Conservation (phyloP, 306 rosid species). For the Luffa acutangula region DNA sequence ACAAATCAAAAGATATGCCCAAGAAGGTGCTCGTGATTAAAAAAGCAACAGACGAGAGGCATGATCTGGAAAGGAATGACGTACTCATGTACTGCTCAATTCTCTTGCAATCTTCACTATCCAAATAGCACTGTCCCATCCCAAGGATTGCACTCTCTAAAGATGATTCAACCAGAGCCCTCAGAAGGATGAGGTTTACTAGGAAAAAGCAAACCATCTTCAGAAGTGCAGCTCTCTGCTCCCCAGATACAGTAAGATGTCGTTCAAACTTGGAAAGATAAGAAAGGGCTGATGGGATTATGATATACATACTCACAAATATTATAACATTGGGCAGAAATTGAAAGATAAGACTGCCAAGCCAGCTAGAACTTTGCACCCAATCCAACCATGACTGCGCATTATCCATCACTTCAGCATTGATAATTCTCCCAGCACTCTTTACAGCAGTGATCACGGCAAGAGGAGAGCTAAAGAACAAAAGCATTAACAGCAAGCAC, state of each 20-base stretch:
- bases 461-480: constrained; percentile 94
- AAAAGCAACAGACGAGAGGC: constrained; percentile 94
- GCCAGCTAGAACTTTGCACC: constrained; percentile 92
- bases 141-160: constrained; percentile 64
- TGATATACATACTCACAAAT: constrained; percentile 84
- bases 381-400: constrained; percentile 85
- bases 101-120: constrained; percentile 94
- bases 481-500: constrained; percentile 64
- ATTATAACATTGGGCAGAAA: constrained; percentile 84
- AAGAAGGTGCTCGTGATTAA: constrained; percentile 82
- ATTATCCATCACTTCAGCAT: constrained; percentile 91
- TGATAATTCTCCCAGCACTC: constrained; percentile 78
- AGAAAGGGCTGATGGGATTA: constrained; percentile 84
- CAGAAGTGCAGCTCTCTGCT: constrained; percentile 82
- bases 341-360: constrained; percentile 80
- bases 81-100: constrained; percentile 96
- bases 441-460: constrained; percentile 72
- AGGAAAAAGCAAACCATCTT: constrained; percentile 98
- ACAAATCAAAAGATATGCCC: constrained; percentile 88
- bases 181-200: constrained; percentile 82
- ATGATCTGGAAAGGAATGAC: constrained; percentile 77
- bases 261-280: constrained; percentile 86
- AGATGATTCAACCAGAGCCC: constrained; percentile 83
- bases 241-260: constrained; percentile 91
- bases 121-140: constrained; percentile 93